A percentile compares a stretch with the other conserved stretches of the same genome.
Conservation (phyloP, 805 yeast species). For the Alloascoidea hylecoeti region DNA sequence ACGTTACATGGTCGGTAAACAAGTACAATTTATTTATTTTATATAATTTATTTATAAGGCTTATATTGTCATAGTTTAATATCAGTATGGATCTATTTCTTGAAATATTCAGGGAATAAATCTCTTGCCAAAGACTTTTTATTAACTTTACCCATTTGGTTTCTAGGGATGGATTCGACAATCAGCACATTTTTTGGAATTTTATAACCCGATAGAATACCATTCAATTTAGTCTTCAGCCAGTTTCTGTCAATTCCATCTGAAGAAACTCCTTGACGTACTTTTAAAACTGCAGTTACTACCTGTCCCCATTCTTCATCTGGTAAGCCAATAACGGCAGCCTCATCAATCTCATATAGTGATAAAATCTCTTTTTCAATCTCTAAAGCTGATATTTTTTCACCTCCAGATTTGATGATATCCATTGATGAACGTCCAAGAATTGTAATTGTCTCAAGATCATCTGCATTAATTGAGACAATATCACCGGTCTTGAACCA, state of each 20-base stretch:
- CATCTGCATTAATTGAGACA: slow-evolving; percentile 27
- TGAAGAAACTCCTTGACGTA: slow-evolving; percentile 7
- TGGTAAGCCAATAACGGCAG: slow-evolving; percentile 18
- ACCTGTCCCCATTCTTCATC: slow-evolving; percentile 18
- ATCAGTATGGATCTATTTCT: too few species aligned
- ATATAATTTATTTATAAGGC: too few species aligned
- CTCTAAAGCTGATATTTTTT: slow-evolving; percentile 18
- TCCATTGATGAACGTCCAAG: slow-evolving; percentile 20
- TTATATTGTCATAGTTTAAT: too few species aligned
- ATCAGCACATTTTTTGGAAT: slow-evolving; percentile 15
- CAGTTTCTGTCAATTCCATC: slow-evolving; percentile 6
- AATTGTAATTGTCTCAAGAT: slow-evolving; percentile 28
- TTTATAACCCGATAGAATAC: slow-evolving; percentile 15
- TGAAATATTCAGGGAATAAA: slow-evolving; percentile 3
- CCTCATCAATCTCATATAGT: slow-evolving; percentile 13
- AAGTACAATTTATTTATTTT: too few species aligned
- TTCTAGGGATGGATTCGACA: slow-evolving; percentile 16
- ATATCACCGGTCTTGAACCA: slow-evolving; percentile 52
- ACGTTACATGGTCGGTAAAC: too few species aligned
- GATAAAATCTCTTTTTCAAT: slow-evolving; percentile 19
- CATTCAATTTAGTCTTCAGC: slow-evolving; percentile 12
- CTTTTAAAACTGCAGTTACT: slow-evolving; percentile 14
- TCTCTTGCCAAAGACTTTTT: slow-evolving; percentile 15
- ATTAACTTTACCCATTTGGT: slow-evolving; percentile 21
- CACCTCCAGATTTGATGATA: slow-evolving; percentile 20